A percentile compares a stretch with the other conserved stretches of the same genome.
Evolutionary conservation across 2,329 filamentous ascomycete species (phyloP).

Genomic region (Fusarium pseudocircinatum): DNA sequence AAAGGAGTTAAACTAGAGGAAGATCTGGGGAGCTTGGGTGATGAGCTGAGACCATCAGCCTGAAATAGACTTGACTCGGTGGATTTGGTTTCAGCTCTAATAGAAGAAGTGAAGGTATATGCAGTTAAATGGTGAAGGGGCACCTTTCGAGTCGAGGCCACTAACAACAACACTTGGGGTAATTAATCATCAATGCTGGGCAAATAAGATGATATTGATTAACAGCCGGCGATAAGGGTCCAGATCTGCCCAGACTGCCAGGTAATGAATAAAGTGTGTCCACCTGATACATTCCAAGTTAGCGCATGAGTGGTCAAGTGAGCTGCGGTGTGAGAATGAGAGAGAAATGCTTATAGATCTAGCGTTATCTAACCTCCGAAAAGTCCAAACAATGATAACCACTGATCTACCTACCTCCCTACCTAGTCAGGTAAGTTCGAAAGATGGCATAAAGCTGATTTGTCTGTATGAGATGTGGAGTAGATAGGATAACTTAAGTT

Average conservation of each 20-base stretch:
- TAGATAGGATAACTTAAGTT: background rate
- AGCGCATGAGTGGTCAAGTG: conserved; percentile 17
- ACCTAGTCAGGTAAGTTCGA: background rate
- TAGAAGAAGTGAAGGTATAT: background rate
- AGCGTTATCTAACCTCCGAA: background rate
- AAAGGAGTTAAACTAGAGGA: conserved; percentile 21
- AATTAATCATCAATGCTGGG: background rate
- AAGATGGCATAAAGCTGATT: background rate
- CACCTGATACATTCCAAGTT: conserved; percentile 26
- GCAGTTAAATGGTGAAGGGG: background rate
- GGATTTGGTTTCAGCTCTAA: background rate
- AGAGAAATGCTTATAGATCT: background rate
- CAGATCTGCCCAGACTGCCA: conserved; percentile 1
- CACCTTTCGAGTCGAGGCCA: background rate
- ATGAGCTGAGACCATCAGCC: conserved; percentile 16
- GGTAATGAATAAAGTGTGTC: conserved; percentile 27
- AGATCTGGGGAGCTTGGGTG: conserved; percentile 25
- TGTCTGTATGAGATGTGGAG: background rate
- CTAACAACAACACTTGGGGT: background rate
- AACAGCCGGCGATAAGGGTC: conserved; percentile 12
- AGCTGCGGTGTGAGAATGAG: background rate
- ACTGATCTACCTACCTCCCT: background rate
- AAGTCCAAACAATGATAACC: background rate
- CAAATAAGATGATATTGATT: conserved; percentile 4
- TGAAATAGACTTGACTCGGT: background rate